phyloP scores from a whole-genome alignment of 2,329 filamentous ascomycete species.

The Sarocladium brachiariae region DNA sequence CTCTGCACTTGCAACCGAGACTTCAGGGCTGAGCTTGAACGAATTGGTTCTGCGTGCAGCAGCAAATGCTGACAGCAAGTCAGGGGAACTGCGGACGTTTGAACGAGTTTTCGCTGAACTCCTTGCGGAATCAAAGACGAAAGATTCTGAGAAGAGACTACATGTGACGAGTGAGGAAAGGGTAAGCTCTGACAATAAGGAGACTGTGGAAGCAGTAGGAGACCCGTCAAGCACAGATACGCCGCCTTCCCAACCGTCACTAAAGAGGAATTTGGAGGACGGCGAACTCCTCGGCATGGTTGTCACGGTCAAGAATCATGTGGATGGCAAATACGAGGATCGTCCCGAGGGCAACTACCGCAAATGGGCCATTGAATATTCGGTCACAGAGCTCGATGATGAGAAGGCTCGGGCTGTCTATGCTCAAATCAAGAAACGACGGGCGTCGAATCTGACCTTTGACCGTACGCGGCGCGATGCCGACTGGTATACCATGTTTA shows the following conservation, averaged over 20 bases:
- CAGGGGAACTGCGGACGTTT: constrained; percentile 38
- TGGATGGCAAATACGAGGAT: constrained; percentile 57
- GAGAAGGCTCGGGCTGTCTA: constrained; percentile 47
- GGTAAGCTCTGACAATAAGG: neutral
- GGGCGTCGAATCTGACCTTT: constrained; percentile 38
- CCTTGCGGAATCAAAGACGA: constrained; percentile 28
- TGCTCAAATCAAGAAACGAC: constrained; percentile 45
- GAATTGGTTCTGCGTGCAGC: constrained; percentile 48
- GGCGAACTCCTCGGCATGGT: constrained; percentile 58
- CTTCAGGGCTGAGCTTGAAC: constrained; percentile 24
- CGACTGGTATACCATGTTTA: constrained; percentile 28
- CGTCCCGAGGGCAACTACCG: constrained; percentile 47
- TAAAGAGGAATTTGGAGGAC: neutral
- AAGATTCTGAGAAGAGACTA: neutral
- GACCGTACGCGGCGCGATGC: constrained; percentile 22
- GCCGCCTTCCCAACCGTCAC: neutral
- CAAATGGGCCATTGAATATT: constrained; percentile 72
- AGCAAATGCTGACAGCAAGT: constrained; percentile 34
- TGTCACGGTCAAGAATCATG: constrained; percentile 63
- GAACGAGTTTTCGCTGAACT: constrained; percentile 45
- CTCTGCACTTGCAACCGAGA: constrained; percentile 11
- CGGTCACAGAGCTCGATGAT: constrained; percentile 54
- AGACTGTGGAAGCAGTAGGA: too few relatives aligned
- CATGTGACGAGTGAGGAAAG: too few relatives aligned
- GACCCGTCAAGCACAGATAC: too few relatives aligned